phyloP scores from a whole-genome alignment of 2,329 filamentous ascomycete genomes.

The Chrysoporthe deuterocubensis region DNA sequence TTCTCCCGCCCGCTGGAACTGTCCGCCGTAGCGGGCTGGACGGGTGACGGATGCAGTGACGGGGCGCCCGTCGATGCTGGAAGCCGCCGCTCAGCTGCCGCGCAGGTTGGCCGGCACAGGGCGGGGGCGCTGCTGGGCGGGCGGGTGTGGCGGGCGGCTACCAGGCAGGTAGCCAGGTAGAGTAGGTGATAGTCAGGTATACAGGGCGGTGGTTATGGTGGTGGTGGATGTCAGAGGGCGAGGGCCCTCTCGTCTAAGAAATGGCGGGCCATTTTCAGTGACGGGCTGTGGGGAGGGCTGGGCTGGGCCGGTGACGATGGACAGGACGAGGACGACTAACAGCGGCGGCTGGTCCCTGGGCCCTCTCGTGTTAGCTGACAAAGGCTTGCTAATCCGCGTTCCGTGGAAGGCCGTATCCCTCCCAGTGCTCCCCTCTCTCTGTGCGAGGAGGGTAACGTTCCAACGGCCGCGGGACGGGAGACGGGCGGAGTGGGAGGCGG shows the following conservation, averaged over 20 bases:
- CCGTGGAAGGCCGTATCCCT: background rate
- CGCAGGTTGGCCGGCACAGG: background rate
- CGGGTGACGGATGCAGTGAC: background rate
- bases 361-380: background rate
- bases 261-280: conserved; percentile 5
- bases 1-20: conserved; percentile 1
- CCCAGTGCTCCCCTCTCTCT: background rate
- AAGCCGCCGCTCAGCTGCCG: background rate
- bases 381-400: background rate
- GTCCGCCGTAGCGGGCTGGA: background rate
- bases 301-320: background rate
- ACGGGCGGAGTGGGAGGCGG: background rate
- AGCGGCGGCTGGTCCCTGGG: background rate
- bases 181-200: background rate
- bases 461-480: background rate
- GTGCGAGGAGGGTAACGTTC: background rate
- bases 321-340: background rate
- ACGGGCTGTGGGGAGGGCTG: background rate
- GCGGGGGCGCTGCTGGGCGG: no score
- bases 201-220: no score
- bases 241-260: background rate
- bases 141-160: background rate
- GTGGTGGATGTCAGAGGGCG: conserved; percentile 1
- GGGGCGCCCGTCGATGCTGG: background rate
- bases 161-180: background rate